Evolutionary conservation across 768 basidiomycete genomes (phyloP).

Genomic region (Auriscalpium orientale): DNA sequence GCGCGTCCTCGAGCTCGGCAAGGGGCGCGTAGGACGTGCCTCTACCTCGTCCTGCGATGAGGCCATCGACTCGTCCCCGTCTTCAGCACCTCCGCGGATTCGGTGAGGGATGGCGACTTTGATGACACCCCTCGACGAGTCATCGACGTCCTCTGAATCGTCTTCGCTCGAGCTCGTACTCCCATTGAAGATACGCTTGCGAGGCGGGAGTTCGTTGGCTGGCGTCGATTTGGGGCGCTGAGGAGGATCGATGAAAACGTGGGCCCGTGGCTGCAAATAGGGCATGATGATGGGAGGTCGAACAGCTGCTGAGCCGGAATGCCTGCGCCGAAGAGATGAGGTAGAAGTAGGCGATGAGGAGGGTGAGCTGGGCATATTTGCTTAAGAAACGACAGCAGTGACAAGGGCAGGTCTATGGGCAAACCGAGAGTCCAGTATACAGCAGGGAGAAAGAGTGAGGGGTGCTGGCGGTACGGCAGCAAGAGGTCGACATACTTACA

Average conservation of each 20-base stretch:
- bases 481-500: too few relatives aligned
- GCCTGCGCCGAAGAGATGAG: slow-evolving; percentile 40
- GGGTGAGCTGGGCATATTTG: neutral
- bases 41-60: slow-evolving; percentile 50
- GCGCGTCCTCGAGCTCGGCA: slow-evolving; percentile 32
- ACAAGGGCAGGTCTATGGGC: too few relatives aligned
- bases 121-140: slow-evolving; percentile 41
- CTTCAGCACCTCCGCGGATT: neutral
- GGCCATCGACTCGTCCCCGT: slow-evolving; percentile 17
- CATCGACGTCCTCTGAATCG: slow-evolving; percentile 23
- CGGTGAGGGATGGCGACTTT: neutral
- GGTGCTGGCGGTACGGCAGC: too few relatives aligned
- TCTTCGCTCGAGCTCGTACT: slow-evolving; percentile 12
- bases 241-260: slow-evolving; percentile 35
- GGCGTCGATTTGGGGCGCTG: slow-evolving; percentile 74
- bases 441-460: too few relatives aligned
- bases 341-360: neutral
- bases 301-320: slow-evolving; percentile 47
- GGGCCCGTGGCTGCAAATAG: slow-evolving; percentile 16
- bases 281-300: slow-evolving; percentile 19
- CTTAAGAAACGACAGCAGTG: neutral
- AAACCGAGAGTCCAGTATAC: too few relatives aligned
- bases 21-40: slow-evolving; percentile 21
- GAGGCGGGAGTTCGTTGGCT: slow-evolving; percentile 45
- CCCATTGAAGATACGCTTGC: slow-evolving; percentile 25